These are phyloP conservation scores for Aureoboletus auriporus DNA, from an alignment of 768 basidiomycete genomes.

Conservation along the genomic window DNA sequence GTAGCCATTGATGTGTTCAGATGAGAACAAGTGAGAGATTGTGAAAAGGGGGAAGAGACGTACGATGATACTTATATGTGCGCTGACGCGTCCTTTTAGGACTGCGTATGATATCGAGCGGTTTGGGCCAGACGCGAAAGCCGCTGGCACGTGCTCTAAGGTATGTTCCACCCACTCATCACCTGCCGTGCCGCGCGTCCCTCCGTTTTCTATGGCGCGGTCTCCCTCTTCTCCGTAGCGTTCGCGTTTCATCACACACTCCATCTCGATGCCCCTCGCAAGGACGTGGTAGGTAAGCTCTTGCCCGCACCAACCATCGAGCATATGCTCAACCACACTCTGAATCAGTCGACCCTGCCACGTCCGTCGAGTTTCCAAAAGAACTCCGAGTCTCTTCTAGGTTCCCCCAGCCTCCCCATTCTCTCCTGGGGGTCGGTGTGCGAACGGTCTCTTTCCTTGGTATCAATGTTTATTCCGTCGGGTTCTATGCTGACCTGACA, in stretches of 20 bases:
- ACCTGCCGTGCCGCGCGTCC: background rate
- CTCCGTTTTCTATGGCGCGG: constrained; percentile 28
- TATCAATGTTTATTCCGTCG: constrained; percentile 86
- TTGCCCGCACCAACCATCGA: background rate
- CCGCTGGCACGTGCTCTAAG: no score
- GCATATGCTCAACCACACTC: background rate
- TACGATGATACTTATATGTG: constrained; percentile 16
- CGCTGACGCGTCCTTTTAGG: constrained; percentile 28
- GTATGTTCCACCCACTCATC: constrained; percentile 9
- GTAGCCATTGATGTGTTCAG: constrained; percentile 18
- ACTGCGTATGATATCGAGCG: constrained; percentile 12
- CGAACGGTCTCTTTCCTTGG: constrained; percentile 85
- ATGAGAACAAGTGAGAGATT: constrained; percentile 15
- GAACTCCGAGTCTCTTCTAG: constrained; percentile 62
- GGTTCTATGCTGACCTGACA: constrained; percentile 82
- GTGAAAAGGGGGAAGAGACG: constrained; percentile 21
- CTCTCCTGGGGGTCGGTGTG: constrained; percentile 80
- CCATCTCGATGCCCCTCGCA: constrained; percentile 42
- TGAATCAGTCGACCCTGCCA: constrained; percentile 63
- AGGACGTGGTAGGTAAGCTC: constrained; percentile 22
- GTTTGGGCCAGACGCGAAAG: no score
- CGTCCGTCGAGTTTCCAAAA: constrained; percentile 70
- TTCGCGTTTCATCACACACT: constrained; percentile 30
- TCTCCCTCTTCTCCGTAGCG: constrained; percentile 29
- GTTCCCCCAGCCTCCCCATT: constrained; percentile 54